A percentile compares a stretch with the other conserved stretches of the same genome.
These are phyloP conservation scores for Hordeum marinum DNA, from an alignment of 176 grass and related monocot genomes.

Conservation along the genomic window DNA sequence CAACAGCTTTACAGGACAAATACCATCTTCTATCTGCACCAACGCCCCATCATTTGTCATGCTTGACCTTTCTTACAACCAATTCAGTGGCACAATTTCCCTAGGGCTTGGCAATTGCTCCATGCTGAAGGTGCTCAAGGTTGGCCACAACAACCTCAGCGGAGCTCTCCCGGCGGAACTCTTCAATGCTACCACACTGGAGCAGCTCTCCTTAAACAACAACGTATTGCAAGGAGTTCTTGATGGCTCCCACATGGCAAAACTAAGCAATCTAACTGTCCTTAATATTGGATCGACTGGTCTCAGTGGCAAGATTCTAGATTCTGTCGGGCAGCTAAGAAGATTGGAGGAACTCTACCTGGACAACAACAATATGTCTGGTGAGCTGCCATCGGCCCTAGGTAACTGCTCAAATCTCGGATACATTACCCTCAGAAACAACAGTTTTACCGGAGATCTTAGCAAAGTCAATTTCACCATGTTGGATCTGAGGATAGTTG, in stretches of 20 bases:
- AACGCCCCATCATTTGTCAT: conserved; percentile 4
- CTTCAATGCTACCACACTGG: conserved; percentile 34
- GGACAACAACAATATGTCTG: conserved; percentile 50
- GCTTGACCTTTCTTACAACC: conserved; percentile 43
- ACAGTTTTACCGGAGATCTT: conserved; percentile 46
- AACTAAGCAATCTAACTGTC: conserved; percentile 23
- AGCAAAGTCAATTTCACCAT: conserved; percentile 46
- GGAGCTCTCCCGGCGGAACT: conserved; percentile 48
- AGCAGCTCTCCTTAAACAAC: conserved; percentile 38
- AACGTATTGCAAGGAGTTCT: conserved; percentile 45
- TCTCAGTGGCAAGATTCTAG: conserved; percentile 36
- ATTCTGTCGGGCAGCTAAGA: conserved; percentile 45
- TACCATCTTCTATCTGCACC: conserved; percentile 48
- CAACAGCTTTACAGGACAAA: conserved; percentile 50
- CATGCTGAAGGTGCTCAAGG: conserved; percentile 45
- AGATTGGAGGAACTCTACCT: conserved; percentile 39
- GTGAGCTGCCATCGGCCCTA: conserved; percentile 36
- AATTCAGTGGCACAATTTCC: conserved; percentile 45
- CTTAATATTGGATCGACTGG: conserved; percentile 50
- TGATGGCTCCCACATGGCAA: conserved; percentile 39
- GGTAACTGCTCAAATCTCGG: conserved; percentile 44
- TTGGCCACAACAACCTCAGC: conserved; percentile 48
- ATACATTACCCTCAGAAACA: conserved; percentile 53
- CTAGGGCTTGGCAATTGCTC: conserved; percentile 51
- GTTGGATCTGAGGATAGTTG: conserved; percentile 45